These are phyloP conservation scores for Lasiodiplodia gonubiensis DNA, from an alignment of 2,329 filamentous ascomycete species.

Conservation along the genomic window DNA sequence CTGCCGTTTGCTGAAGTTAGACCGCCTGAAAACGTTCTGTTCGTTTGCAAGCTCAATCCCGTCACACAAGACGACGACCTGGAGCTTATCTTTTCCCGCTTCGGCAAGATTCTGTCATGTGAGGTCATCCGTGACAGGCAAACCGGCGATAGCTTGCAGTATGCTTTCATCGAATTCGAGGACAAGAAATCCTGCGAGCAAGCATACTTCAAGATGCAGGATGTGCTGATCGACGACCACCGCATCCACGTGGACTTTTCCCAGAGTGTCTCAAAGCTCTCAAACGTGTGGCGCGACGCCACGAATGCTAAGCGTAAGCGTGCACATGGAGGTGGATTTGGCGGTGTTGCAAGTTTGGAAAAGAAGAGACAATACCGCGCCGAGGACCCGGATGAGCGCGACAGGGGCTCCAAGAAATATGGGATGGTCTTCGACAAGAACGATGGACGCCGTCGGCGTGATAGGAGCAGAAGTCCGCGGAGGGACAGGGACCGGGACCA, in stretches of 20 bases:
- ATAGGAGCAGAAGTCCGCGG: conserved; percentile 48
- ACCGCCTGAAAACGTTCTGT: conserved; percentile 94
- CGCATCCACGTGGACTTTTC: conserved; percentile 99
- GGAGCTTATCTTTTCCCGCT: conserved; percentile 94
- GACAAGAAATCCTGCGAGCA: conserved; percentile 91
- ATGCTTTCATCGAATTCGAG: conserved; percentile 96
- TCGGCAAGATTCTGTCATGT: conserved; percentile 92
- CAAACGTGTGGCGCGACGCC: conserved; percentile 84
- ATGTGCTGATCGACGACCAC: conserved; percentile 93
- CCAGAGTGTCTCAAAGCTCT: conserved; percentile 86
- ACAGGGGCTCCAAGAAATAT: conserved; percentile 63
- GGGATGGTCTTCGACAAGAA: conserved; percentile 82
- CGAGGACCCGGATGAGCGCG: conserved; percentile 45
- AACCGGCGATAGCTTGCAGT: conserved; percentile 93
- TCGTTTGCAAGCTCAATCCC: conserved; percentile 98
- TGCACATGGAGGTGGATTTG: conserved; percentile 77
- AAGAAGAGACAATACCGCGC: conserved; percentile 88
- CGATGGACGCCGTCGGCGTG: conserved; percentile 56
- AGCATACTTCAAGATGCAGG: conserved; percentile 99
- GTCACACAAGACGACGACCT: conserved; percentile 95
- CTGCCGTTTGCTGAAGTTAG: conserved; percentile 97
- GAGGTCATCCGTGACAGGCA: conserved; percentile 95
- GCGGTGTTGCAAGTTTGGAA: conserved; percentile 85
- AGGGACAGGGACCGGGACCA: conserved; percentile 8
- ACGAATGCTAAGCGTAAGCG: conserved; percentile 79